Base-by-base conservation (phyloP, 306 rosid species). In the Carpinus fangiana region DNA sequence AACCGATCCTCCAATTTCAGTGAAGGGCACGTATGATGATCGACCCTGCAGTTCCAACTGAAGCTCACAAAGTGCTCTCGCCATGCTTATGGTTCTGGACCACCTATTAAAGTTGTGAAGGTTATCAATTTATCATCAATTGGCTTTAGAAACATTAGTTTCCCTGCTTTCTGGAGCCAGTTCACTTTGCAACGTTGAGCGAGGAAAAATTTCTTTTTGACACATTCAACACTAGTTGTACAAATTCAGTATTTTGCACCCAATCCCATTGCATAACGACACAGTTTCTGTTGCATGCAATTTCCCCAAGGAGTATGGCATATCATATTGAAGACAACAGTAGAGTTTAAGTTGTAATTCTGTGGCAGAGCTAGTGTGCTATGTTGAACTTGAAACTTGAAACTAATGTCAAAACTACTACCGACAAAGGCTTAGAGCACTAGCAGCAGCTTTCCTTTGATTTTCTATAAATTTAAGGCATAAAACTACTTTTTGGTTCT, bases 81-180 rank as follows among this genome's bases (percentile, higher is more conserved):
- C 87, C 92, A 88, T 88, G 80, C 82, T 66, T 55, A 88, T 74
- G 47, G 86, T 86, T 84, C 92, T 86, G 18, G 88, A 50, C 88
- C 91, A 88, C 86, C 89, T 88, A 73, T n/a, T 53, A 9, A 66
- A 66, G 72, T 36, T 8, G 13, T 23, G 65, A 21, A 6, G 9
- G 65, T 59, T 20, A 59, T n/a, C n/a, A n/a, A n/a, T n/a, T n/a
- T n/a, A n/a, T 23, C 34, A 11, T 59, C 14, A 59, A 21, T 3
- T 9, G 11, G 12, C 65, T 23, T 59, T 59, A 59, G 12, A 59
- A 59, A 11, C 65, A 59, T 23, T n/a, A 59, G 16, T 59, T 20
- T 59, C 34, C 65, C 23, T 2, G 65, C 34, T 59, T 59, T 16
- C 34, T 23, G 65, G 16, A 3, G 16, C 17, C n/a, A 7, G 60